Conservation (phyloP, 2,329 filamentous ascomycete species). For the Fusarium papillatum region DNA sequence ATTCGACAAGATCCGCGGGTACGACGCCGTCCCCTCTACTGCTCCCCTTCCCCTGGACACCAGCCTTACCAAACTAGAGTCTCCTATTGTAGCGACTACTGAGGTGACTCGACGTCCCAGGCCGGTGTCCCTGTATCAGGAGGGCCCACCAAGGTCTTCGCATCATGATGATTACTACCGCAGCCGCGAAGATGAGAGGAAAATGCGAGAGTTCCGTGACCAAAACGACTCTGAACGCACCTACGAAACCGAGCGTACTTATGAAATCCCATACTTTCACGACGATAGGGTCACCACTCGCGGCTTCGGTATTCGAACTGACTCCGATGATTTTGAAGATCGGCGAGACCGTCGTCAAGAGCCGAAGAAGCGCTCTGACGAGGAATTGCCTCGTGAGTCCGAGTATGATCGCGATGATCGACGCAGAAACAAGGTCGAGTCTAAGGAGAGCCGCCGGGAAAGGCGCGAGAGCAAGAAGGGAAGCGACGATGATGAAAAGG, state of each 20-base stretch:
- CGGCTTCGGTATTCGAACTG: conserved; percentile 67
- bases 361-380: conserved; percentile 47
- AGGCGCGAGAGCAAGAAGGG: conserved; percentile 47
- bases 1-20: conserved; percentile 74
- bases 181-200: conserved; percentile 61
- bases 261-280: conserved; percentile 53
- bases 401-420: conserved; percentile 48
- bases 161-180: conserved; percentile 65
- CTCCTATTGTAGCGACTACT: conserved; percentile 20
- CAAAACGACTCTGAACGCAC: conserved; percentile 51
- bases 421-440: conserved; percentile 42
- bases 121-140: conserved; percentile 67
- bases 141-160: conserved; percentile 57
- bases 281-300: conserved; percentile 62
- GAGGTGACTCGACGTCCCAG: conserved; percentile 51
- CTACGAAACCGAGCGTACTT: conserved; percentile 41
- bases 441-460: conserved; percentile 46
- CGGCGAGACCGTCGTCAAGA: conserved; percentile 54
- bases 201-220: conserved; percentile 58
- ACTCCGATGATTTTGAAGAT: conserved; percentile 56
- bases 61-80: conserved; percentile 37
- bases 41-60: conserved; percentile 56
- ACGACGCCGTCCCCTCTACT: conserved; percentile 62
- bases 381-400: conserved; percentile 44
- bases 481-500: conserved; percentile 54